Evolutionary conservation across 345 rosid genomes (phyloP).

Genomic region (Rhodamnia rubescens): DNA sequence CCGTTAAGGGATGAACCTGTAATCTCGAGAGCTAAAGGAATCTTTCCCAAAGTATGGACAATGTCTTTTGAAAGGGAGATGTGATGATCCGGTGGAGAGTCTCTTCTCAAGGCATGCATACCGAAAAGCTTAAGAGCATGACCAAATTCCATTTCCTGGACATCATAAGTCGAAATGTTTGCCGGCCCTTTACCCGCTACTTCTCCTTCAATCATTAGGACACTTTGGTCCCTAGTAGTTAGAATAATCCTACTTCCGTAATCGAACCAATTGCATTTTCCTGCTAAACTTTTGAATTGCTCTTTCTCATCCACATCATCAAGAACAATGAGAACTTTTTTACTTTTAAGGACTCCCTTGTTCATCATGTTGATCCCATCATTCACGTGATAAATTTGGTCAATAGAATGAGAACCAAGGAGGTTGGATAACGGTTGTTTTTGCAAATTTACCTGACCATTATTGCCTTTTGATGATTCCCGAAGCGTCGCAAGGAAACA

Average conservation of each 20-base stretch:
- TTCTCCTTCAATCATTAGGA: neutral
- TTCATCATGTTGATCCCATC: neutral
- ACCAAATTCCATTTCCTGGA: neutral
- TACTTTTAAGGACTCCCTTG: neutral
- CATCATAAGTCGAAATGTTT: neutral
- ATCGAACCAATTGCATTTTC: neutral
- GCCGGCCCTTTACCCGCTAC: neutral
- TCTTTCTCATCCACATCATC: too few species aligned
- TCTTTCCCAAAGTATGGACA: neutral
- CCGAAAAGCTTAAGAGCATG: neutral
- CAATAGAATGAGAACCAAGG: neutral
- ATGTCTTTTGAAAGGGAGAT: neutral
- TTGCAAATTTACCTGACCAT: neutral
- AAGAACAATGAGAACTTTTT: too few species aligned
- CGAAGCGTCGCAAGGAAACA: neutral
- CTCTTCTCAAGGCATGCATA: neutral
- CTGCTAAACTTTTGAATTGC: too few species aligned
- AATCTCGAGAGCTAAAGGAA: neutral
- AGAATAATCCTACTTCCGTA: neutral
- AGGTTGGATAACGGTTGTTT: rapidly evolving
- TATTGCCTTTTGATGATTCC: neutral
- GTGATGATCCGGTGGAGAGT: neutral
- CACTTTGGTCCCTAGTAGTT: neutral
- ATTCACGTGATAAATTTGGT: rapidly evolving
- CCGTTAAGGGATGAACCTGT: neutral